These are phyloP conservation scores for Solanum appendiculatum DNA, from an alignment of 257 asterid species.

Conservation along the genomic window DNA sequence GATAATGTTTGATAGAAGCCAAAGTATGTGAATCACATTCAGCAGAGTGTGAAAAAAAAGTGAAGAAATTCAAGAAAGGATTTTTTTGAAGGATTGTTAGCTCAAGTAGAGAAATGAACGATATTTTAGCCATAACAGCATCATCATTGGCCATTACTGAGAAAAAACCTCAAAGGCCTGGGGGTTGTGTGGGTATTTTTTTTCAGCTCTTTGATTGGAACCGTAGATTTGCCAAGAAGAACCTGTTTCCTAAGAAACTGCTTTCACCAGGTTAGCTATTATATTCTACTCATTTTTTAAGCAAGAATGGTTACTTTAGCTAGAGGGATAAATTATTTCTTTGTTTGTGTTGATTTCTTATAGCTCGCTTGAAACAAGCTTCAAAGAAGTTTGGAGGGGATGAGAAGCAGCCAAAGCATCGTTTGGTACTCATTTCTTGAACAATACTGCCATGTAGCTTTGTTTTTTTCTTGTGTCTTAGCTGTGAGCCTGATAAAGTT, in stretches of 20 bases:
- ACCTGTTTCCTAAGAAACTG: conserved; percentile 69
- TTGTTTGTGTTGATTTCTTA: conserved; percentile 15
- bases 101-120: conserved; percentile 43
- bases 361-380: conserved; percentile 63
- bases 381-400: conserved; percentile 72
- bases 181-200: conserved; percentile 89
- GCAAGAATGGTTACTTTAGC: neutral
- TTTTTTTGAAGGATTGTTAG: neutral
- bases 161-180: conserved; percentile 66
- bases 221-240: conserved; percentile 74
- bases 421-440: conserved; percentile 45
- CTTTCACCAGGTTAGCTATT: conserved; percentile 64
- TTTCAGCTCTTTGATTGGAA: conserved; percentile 91
- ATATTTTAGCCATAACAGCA: conserved; percentile 36
- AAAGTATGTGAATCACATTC: neutral
- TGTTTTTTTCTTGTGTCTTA: neutral
- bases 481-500: neutral
- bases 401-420: conserved; percentile 77
- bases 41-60: neutral
- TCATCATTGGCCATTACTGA: conserved; percentile 62
- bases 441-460: neutral
- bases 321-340: neutral
- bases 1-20: neutral
- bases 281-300: neutral
- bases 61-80: neutral